Evolutionary conservation across 306 rosid species (phyloP), one percentile per base, ranked within the genome.

Genomic region (Vicia villosa): DNA sequence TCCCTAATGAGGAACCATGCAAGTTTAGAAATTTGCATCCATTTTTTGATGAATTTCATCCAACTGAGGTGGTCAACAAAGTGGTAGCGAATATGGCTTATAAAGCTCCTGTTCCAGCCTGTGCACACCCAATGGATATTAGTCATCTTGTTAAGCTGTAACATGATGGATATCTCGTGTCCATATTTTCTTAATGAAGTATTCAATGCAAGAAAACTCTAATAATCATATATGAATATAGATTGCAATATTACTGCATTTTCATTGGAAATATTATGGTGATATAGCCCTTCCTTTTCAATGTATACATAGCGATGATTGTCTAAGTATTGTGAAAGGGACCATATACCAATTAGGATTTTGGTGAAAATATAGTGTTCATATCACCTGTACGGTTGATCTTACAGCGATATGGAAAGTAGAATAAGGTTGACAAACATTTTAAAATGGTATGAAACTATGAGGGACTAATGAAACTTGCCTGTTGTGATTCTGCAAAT

Each of bases 401-500:
- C 34, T 28, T 28, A 28, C 34, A 4, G 5, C 34, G 4, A 28
- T 28, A 28, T 3, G 34, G 34, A 4, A 28, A 28, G 34, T 28
- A 47, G 22, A 46, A 6, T 47, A 47, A 47, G 22, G 54, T 47
- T 19, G 14, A 52, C 5, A 54, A 51, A 21, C 34, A 22, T 20
- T 5, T 19, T 38, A 34, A 69, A 50, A 70, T 47, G 38, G 17
- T 6, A 32, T 41, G 22, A 38, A 50, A 54, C 15, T 34, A 8
- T 59, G 8, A 22, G 12, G 8, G 41, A 45, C 10, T 74, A 15
- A n/a, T 47, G 32, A 15, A 73, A 60, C 59, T 60, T 83, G 86
- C 97, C 91, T 88, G 82, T 85, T 93, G 61, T 69, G 69, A 21
- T 86, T 86, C 80, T 91, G 96, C 69, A 87, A 45, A 57, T 75